Evolutionary conservation across 176 grass and related monocot species (phyloP).

Genomic region (Avena eriantha): DNA sequence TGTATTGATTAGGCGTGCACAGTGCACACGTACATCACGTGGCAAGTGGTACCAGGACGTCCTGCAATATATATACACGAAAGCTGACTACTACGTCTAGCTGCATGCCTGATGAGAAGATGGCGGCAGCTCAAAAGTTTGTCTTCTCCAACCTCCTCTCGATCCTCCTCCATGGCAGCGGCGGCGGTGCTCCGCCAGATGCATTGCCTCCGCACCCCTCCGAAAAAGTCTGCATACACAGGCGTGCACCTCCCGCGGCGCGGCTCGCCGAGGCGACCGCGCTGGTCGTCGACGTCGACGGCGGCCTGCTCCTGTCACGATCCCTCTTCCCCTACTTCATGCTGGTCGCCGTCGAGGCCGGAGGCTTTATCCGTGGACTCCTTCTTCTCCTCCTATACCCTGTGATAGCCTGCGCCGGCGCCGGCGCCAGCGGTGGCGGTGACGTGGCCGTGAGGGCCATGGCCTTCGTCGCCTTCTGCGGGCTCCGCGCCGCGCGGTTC

Average conservation of each 20-base stretch:
- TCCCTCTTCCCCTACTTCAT: constrained; percentile 88
- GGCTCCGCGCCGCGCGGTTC: constrained; percentile 43
- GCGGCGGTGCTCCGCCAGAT: background rate
- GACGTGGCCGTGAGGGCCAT: constrained; percentile 50
- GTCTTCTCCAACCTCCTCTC: constrained; percentile 24
- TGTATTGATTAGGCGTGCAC: background rate
- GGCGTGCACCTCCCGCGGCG: background rate
- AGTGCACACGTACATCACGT: background rate
- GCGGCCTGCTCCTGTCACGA: constrained; percentile 49
- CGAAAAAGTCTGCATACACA: background rate
- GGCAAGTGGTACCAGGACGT: constrained; percentile 3
- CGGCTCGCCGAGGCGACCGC: constrained; percentile 16
- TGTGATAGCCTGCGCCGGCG: background rate
- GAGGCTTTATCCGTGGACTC: constrained; percentile 60
- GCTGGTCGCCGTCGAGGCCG: constrained; percentile 75
- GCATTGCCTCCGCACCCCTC: background rate
- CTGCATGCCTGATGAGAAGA: constrained; percentile 26
- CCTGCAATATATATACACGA: constrained; percentile 6
- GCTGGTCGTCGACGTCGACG: constrained; percentile 59
- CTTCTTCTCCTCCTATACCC: constrained; percentile 62
- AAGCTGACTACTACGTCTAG: background rate
- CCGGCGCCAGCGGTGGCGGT: background rate
- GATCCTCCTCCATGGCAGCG: background rate
- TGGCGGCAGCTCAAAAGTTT: constrained; percentile 12
- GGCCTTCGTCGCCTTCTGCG: constrained; percentile 64